Base-by-base conservation (phyloP, 176 grass and related monocot genomes). In the Avena eriantha region DNA sequence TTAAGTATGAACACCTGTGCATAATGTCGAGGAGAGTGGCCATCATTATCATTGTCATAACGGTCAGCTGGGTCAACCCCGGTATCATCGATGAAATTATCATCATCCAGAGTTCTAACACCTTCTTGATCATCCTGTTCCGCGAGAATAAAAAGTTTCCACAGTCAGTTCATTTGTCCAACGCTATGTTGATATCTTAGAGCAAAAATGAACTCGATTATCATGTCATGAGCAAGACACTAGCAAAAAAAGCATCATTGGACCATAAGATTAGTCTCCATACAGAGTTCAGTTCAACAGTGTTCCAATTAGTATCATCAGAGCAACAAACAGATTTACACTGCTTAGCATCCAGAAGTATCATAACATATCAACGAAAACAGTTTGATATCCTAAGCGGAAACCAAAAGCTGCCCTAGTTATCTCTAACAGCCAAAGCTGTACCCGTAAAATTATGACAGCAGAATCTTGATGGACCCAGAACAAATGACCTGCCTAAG, bases 41-140 rank as follows among this genome's bases (percentile, higher is more conserved):
- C 85, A 57, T 88, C 93, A 85, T 98, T 94, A 75, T 98, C 96
- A 59, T 94, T 98, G 41, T 82, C 96, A 91, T 92, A 95, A 65
- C 93, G 93, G 83, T 94, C 90, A 78, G 88, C 89, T 84, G 94
- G 92, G 66, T 98, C 97, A 76, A 96, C 92, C 35, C 97, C 97
- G 48, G 18, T 96, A 61, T 98, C 94, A 90, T 98, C 97, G 31
- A 99, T 99, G 73, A 99, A 99, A 47, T 95, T 93, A 89, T 99
- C 97, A 87, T 99, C 97, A 23, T 99, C 97, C 71, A 94, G 3
- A 39, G 90, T 99, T 90, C 92, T 90, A 46, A 87, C 78, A 54
- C 94, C 97, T 85, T 99, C 97, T 90, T 96, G 92, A n/a, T 99
- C 97, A 94, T 99, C 94, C 94, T 99, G 80, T 61, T 83, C 70